Conservation (phyloP, 1,139 yeast genomes). For the Citeromyces hawaiiensis region DNA sequence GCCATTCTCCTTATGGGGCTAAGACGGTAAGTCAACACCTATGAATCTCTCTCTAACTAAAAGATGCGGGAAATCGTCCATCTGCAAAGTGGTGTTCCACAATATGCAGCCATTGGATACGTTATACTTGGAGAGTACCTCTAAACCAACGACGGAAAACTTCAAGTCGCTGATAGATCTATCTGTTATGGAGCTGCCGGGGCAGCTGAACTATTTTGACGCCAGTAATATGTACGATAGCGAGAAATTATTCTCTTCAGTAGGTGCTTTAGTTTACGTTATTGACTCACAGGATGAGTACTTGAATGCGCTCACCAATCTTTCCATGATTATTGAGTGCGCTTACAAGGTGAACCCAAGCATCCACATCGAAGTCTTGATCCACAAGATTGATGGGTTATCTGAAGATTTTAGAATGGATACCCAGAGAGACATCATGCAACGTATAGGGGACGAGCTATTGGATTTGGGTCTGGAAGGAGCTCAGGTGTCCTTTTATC, state of each 20-base stretch:
- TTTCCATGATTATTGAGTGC: slow-evolving; percentile 79
- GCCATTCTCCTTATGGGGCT: slow-evolving; percentile 79
- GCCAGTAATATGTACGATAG: slow-evolving; percentile 53
- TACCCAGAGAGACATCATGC: slow-evolving; percentile 94
- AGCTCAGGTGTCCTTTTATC: slow-evolving; percentile 79
- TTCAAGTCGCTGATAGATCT: slow-evolving; percentile 64
- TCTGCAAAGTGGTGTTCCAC: slow-evolving; percentile 89
- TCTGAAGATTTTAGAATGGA: slow-evolving; percentile 89
- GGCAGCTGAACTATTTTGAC: slow-evolving; percentile 82
- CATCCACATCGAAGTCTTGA: slow-evolving; percentile 81
- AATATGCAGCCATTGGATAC: slow-evolving; percentile 96
- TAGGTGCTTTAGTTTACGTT: slow-evolving; percentile 90
- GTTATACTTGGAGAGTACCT: slow-evolving; percentile 76
- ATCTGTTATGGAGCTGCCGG: slow-evolving; percentile 93
- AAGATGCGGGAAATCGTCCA: slow-evolving; percentile 69
- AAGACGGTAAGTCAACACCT: slow-evolving; percentile 29
- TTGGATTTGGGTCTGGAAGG: slow-evolving; percentile 84
- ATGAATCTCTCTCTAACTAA: not conserved
- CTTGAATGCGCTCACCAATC: slow-evolving; percentile 76
- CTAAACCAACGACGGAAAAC: slow-evolving; percentile 75
- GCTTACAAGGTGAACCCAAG: slow-evolving; percentile 79
- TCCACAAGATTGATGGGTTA: slow-evolving; percentile 91
- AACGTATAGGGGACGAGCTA: slow-evolving; percentile 86
- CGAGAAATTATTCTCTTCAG: slow-evolving; percentile 62
- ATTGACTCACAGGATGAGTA: slow-evolving; percentile 95